Conservation (phyloP, 2,329 filamentous ascomycete genomes). For the Cercospora berteroae region DNA sequence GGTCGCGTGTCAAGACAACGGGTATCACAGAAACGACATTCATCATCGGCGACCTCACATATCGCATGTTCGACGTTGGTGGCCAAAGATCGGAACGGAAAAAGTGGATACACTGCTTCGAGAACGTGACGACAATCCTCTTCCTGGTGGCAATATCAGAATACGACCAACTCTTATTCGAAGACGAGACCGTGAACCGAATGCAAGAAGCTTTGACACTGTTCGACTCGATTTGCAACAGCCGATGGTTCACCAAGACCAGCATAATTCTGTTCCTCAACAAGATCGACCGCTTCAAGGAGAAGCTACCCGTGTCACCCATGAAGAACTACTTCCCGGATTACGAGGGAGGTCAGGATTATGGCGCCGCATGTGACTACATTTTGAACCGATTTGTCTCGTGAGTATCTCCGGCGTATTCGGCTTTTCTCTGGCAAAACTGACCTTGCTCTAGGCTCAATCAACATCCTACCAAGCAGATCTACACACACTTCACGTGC, state of each 20-base stretch:
- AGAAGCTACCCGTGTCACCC: constrained; percentile 69
- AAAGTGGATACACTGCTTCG: constrained; percentile 99
- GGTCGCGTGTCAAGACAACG: constrained; percentile 95
- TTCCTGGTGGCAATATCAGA: constrained; percentile 97
- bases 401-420: constrained; percentile 28
- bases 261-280: constrained; percentile 72
- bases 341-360: constrained; percentile 91
- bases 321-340: constrained; percentile 77
- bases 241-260: constrained; percentile 69
- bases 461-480: constrained; percentile 99
- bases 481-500: constrained; percentile 99
- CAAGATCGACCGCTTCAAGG: constrained; percentile 74
- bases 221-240: constrained; percentile 72
- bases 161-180: constrained; percentile 93
- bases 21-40: constrained; percentile 97
- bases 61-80: constrained; percentile 97
- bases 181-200: constrained; percentile 81
- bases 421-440: constrained; percentile 1
- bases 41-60: constrained; percentile 90
- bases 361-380: constrained; percentile 94
- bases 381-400: constrained; percentile 94
- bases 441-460: constrained; percentile 59
- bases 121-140: constrained; percentile 94
- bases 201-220: constrained; percentile 71
- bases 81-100: constrained; percentile 94